Evolutionary conservation across 352 stramenopile species (phyloP).

Genomic region (Peronospora tabacina): DNA sequence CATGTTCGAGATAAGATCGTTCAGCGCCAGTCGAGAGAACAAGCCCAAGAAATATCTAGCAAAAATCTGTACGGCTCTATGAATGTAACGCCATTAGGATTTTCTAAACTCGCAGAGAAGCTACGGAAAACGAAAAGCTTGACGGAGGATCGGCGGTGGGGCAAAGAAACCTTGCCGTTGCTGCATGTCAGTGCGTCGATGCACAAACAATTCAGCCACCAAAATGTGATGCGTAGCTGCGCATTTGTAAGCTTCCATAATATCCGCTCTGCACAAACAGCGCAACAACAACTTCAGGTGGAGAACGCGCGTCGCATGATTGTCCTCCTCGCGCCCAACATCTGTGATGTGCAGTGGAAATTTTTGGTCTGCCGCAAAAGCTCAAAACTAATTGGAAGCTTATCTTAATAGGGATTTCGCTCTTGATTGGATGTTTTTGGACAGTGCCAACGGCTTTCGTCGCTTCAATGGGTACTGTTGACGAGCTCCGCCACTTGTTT

Average conservation of each 20-base stretch:
- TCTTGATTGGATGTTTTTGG: constrained; percentile 69
- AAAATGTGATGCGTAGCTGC: constrained; percentile 56
- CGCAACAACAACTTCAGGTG: constrained; percentile 67
- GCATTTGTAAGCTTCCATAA: constrained; percentile 66
- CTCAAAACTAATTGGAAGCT: constrained; percentile 57
- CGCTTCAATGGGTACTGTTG: constrained; percentile 57
- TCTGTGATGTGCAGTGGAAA: constrained; percentile 71
- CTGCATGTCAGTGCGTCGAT: no score
- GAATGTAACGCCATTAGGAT: constrained; percentile 6
- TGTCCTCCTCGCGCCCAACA: constrained; percentile 51
- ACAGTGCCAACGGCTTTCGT: constrained; percentile 76
- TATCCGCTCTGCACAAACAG: constrained; percentile 55
- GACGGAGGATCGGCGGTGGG: no score
- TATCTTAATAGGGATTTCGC: constrained; percentile 41
- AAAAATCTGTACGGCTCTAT: constrained; percentile 20
- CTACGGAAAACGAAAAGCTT: no score
- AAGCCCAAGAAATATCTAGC: constrained; percentile 24
- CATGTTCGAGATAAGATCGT: constrained; percentile 42
- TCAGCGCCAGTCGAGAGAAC: constrained; percentile 37
- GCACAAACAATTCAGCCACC: constrained; percentile 26
- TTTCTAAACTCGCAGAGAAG: constrained; percentile 30
- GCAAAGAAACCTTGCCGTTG: no score
- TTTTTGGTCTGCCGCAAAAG: constrained; percentile 58
- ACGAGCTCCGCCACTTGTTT: constrained; percentile 51
- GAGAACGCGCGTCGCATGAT: constrained; percentile 56